phyloP scores from a whole-genome alignment of 176 grass and related monocot species.

The Musa beccarii region DNA sequence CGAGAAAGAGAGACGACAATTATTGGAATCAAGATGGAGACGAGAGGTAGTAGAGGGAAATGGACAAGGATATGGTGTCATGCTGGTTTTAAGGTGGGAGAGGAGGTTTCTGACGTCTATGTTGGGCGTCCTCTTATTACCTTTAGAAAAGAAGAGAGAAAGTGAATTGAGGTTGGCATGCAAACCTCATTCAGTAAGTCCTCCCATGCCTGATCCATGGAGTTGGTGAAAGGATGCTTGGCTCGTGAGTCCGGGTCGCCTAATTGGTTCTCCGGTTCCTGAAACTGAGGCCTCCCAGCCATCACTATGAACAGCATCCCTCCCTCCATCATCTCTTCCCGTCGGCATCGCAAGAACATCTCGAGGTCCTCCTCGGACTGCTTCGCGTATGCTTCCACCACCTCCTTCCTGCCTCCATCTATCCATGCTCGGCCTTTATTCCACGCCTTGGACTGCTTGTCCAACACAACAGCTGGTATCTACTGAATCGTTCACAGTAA shows the following conservation, averaged over 20 bases:
- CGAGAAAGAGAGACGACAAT: not conserved
- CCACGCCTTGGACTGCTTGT: conserved; percentile 5
- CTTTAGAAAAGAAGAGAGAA: not conserved
- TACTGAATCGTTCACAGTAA: not conserved
- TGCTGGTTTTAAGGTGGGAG: conserved; percentile 12
- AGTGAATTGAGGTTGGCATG: not conserved
- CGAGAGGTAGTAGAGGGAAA: not conserved
- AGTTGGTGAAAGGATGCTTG: not conserved
- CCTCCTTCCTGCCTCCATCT: conserved; percentile 24
- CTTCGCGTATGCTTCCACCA: conserved; percentile 16
- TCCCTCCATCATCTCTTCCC: conserved; percentile 18
- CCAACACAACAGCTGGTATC: conserved; percentile 14
- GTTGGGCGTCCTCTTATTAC: no score
- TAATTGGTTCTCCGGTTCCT: conserved; percentile 6
- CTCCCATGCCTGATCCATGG: conserved; percentile 26
- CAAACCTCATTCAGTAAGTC: conserved; percentile 31
- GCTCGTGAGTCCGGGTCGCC: conserved; percentile 7
- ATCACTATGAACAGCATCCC: conserved; percentile 24
- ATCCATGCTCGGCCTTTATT: conserved; percentile 27
- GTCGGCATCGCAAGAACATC: conserved; percentile 11
- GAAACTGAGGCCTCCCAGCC: not conserved
- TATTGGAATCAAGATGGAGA: not conserved
- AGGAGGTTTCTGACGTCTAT: no score
- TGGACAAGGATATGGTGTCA: not conserved
- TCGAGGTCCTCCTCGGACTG: conserved; percentile 21